Conservation (phyloP, 73 alveolate species). For the Uronychia binucleata region DNA sequence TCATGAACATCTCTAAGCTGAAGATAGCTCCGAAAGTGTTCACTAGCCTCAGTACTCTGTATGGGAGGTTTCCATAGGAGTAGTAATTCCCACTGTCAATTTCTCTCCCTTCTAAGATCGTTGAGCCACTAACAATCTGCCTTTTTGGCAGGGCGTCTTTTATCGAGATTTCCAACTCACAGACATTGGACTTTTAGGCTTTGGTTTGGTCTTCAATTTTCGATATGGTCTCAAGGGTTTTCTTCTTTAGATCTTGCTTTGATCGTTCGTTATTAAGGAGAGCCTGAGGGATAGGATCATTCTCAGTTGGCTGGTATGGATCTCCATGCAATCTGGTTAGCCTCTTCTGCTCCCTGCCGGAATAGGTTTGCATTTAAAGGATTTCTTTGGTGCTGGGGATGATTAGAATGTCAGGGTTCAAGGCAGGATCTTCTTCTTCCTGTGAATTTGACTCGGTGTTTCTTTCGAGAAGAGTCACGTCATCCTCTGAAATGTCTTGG, state of each 20-base stretch:
- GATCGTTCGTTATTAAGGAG: not conserved
- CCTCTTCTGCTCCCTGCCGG: not conserved
- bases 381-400: constrained; percentile 61
- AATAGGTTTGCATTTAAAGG: constrained; percentile 17
- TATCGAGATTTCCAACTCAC: not conserved
- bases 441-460: too few relatives aligned
- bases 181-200: not conserved
- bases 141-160: not conserved
- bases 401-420: not conserved
- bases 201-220: not conserved
- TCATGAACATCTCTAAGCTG: not conserved
- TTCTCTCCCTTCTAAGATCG: too few relatives aligned
- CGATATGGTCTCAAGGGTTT: not conserved
- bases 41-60: not conserved
- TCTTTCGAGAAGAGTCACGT: not conserved
- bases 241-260: not conserved
- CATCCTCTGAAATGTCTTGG: not conserved
- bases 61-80: not conserved
- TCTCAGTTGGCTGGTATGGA: not conserved
- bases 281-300: not conserved
- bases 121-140: too few relatives aligned
- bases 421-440: not conserved
- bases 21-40: not conserved
- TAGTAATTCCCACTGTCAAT: too few relatives aligned
- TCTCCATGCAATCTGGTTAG: not conserved